Evolutionary conservation across 1,284 basidiomycete genomes (phyloP).

Genomic region (Apiotrichum mycotoxinovorans): DNA sequence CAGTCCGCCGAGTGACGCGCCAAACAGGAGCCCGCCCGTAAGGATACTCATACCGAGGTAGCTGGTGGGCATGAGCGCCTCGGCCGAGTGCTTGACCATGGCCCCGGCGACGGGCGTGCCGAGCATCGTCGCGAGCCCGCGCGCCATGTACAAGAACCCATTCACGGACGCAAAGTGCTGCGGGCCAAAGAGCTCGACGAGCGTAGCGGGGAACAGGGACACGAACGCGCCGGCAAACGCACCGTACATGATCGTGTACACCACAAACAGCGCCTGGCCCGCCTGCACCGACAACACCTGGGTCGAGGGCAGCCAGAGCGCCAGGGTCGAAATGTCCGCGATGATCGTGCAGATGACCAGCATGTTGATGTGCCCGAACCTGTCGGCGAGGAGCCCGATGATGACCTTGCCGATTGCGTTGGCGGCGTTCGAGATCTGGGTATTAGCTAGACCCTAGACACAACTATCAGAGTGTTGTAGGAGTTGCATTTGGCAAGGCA

Average conservation of each 20-base stretch:
- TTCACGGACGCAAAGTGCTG: constrained; percentile 34
- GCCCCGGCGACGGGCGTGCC: constrained; percentile 33
- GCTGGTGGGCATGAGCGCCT: neutral
- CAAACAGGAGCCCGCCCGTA: constrained; percentile 16
- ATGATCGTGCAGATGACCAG: constrained; percentile 35
- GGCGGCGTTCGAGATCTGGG: too few relatives aligned
- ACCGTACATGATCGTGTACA: constrained; percentile 32
- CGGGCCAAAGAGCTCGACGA: constrained; percentile 38
- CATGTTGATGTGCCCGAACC: constrained; percentile 43
- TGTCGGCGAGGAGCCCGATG: constrained; percentile 42
- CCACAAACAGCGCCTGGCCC: constrained; percentile 29
- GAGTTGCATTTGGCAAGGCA: too few relatives aligned
- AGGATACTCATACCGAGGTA: constrained; percentile 17
- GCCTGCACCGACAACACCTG: constrained; percentile 1
- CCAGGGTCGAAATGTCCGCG: constrained; percentile 31
- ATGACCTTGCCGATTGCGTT: constrained; percentile 43
- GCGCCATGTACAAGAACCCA: constrained; percentile 31
- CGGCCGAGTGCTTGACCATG: constrained; percentile 9
- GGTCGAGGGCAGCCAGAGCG: constrained; percentile 33
- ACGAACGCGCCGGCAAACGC: constrained; percentile 30
- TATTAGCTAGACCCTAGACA: too few relatives aligned
- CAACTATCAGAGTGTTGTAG: too few relatives aligned
- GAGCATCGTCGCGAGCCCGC: constrained; percentile 29
- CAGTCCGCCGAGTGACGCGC: constrained; percentile 9
- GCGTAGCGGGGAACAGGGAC: constrained; percentile 32